Percentiles rank a stretch among this genome's conserved stretches.
phyloP scores from a whole-genome alignment of 768 basidiomycete species.

The Trametopsis cervina region DNA sequence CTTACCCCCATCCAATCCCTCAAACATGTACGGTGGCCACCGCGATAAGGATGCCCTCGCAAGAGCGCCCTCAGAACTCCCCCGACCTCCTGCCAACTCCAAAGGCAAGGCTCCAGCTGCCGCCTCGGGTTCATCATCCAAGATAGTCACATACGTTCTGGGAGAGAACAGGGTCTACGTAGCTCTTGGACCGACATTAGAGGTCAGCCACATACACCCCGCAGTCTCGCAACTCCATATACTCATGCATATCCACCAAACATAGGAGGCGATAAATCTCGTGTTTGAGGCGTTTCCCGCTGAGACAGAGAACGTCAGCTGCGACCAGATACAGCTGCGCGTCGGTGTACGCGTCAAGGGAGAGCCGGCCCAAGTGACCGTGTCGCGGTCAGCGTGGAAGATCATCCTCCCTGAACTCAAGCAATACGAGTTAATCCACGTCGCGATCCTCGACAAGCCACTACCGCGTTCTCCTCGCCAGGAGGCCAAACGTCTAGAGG shows the following conservation, averaged over 20 bases:
- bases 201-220: constrained; percentile 9
- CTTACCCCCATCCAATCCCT: no score
- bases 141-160: constrained; percentile 23
- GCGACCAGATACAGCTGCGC: neutral
- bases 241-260: neutral
- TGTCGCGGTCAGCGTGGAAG: neutral
- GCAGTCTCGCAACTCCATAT: neutral
- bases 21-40: neutral
- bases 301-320: neutral
- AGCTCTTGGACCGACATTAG: constrained; percentile 16
- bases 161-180: constrained; percentile 23
- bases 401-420: neutral
- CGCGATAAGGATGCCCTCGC: neutral
- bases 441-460: neutral
- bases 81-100: neutral
- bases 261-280: constrained; percentile 1
- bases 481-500: neutral
- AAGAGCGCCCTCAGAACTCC: neutral
- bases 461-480: constrained; percentile 1
- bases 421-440: constrained; percentile 1
- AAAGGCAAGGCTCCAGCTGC: neutral
- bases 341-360: neutral
- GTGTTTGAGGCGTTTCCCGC: neutral
- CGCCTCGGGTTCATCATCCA: neutral
- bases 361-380: neutral